These are phyloP conservation scores for Trebouxiophyceae sp. DNA, from an alignment of 163 green algal species.

Conservation along the genomic window DNA sequence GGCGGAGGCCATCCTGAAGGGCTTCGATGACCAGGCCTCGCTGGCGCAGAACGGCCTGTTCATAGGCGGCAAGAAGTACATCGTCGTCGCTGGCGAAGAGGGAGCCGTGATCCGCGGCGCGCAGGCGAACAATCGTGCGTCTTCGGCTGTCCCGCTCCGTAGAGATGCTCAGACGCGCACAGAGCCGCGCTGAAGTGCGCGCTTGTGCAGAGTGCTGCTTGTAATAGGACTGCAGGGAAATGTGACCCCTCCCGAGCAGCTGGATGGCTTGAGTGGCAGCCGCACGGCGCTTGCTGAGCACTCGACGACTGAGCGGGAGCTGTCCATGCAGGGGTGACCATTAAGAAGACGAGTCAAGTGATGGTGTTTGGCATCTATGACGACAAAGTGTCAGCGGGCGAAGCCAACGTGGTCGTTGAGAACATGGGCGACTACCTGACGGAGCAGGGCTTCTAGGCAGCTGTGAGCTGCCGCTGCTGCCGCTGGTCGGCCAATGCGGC, in stretches of 20 bases:
- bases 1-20: constrained; percentile 1
- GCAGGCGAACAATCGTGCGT: constrained; percentile 28
- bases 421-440: constrained; percentile 75
- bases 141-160: too few species aligned
- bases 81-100: constrained; percentile 58
- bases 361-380: constrained; percentile 77
- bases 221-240: too few species aligned
- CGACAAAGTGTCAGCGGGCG: constrained; percentile 52
- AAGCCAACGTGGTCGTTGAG: constrained; percentile 76
- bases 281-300: too few species aligned
- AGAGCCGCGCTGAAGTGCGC: too few species aligned
- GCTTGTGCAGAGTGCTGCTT: too few species aligned
- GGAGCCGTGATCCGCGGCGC: constrained; percentile 71
- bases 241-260: too few species aligned
- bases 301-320: too few species aligned
- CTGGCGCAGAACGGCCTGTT: constrained; percentile 37
- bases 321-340: constrained; percentile 38
- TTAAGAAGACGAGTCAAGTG: constrained; percentile 71
- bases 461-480: background rate
- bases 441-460: constrained; percentile 34
- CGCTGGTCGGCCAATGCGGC: too few species aligned
- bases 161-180: too few species aligned
- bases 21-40: background rate
- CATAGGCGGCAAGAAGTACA: constrained; percentile 64
- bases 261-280: too few species aligned